These are phyloP conservation scores for Fusarium buharicum DNA, from an alignment of 2,329 filamentous ascomycete species.

Conservation along the genomic window DNA sequence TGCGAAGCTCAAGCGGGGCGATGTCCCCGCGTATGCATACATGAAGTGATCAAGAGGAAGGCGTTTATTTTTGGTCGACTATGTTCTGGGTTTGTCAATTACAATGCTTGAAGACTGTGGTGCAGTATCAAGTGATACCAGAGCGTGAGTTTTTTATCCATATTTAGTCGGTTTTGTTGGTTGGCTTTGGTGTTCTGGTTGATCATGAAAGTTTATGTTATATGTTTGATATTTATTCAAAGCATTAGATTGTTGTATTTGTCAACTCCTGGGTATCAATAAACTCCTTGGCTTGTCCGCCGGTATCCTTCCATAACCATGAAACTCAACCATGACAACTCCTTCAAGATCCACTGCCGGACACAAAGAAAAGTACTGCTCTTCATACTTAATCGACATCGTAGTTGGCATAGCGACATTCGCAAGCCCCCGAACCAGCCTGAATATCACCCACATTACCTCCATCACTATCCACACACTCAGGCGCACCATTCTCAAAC, in stretches of 20 bases:
- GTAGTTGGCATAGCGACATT: conserved; percentile 54
- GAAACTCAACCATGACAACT: background rate
- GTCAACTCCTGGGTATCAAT: conserved; percentile 37
- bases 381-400: conserved; percentile 22
- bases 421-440: conserved; percentile 51
- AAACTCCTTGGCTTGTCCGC: conserved; percentile 19
- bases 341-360: background rate
- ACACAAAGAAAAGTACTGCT: background rate
- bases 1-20: conserved; percentile 6
- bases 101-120: background rate
- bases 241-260: conserved; percentile 22
- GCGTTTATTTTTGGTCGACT: background rate
- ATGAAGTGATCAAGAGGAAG: background rate
- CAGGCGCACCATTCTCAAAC: conserved; percentile 56
- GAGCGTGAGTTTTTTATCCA: background rate
- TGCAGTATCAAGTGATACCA: conserved; percentile 10
- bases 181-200: background rate
- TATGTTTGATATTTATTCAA: conserved; percentile 3
- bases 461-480: conserved; percentile 60
- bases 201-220: background rate
- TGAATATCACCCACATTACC: conserved; percentile 52
- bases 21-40: conserved; percentile 16
- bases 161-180: background rate
- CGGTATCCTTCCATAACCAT: background rate
- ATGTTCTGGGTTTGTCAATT: background rate